These are phyloP conservation scores for Arachnopeziza araneosa DNA, from an alignment of 2,329 filamentous ascomycete species.

Conservation along the genomic window DNA sequence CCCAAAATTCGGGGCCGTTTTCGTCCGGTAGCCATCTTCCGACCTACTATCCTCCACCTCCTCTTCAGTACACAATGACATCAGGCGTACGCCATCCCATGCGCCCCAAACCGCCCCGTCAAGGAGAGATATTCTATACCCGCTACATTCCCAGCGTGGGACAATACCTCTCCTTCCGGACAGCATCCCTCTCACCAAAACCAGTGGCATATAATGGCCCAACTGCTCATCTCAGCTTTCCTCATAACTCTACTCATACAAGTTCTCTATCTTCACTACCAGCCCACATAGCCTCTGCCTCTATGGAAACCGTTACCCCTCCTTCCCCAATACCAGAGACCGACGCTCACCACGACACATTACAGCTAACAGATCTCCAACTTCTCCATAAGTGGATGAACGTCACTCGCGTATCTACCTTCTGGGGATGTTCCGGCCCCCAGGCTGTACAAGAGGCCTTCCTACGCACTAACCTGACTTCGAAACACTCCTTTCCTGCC, in stretches of 20 bases:
- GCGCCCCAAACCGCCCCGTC: constrained; percentile 79
- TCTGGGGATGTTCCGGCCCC: constrained; percentile 68
- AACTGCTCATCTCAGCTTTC: constrained; percentile 19
- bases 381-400: constrained; percentile 87
- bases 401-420: constrained; percentile 72
- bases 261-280: constrained; percentile 26
- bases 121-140: constrained; percentile 87
- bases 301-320: constrained; percentile 35
- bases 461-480: constrained; percentile 57
- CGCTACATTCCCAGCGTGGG: constrained; percentile 76
- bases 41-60: constrained; percentile 82
- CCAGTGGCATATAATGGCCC: constrained; percentile 62
- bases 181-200: constrained; percentile 64
- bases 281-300: constrained; percentile 31
- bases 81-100: constrained; percentile 78
- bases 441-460: constrained; percentile 58
- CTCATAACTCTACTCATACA: constrained; percentile 24
- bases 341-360: constrained; percentile 3
- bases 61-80: constrained; percentile 74
- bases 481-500: constrained; percentile 76
- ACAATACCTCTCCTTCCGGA: constrained; percentile 84
- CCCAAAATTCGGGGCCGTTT: constrained; percentile 58
- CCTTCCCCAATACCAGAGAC: constrained; percentile 31
- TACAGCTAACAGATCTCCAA: constrained; percentile 48
- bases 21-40: constrained; percentile 79